Base-by-base conservation (phyloP, 2,329 filamentous ascomycete genomes). In the Tolypocladium nubicola region DNA sequence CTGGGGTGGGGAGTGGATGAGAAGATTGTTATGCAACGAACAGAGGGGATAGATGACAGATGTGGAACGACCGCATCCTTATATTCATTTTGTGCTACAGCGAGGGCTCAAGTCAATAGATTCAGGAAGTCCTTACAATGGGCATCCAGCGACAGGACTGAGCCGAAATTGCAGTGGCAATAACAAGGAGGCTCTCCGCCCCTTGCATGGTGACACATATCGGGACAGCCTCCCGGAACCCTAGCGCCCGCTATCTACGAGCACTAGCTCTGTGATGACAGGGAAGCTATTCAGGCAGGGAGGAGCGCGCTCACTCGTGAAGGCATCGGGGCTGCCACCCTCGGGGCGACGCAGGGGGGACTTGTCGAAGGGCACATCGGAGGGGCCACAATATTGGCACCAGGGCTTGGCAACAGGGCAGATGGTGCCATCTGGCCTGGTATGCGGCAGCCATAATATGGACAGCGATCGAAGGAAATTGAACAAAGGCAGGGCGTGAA, bases 1-100 rank as follows among this genome's bases (percentile, higher is more conserved):
- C 37, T 38, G 11, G 16, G 40, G 14, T 33, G 52, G 3, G 23
- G 6, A 10, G 19, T 37, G 19, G 40, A 23, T 53, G 59, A 55
- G 47, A 53, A 57, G 58, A 26, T 54, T 61, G 62, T 58, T 55
- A 52, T 47, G 21, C 50, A 40, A 41, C 23, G 38, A 45, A 23
- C 13, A 40, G 33, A 45, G 4, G 23, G 33, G 49, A 10, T 16
- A 23, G 4, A 26, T 38, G 49, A 10, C 13, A 23, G 35, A 37
- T 2, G 37, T 39, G 54, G 49, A 26, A 9, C 37, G 38, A 14
- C 45, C 9, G 21, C 45, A 1, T 19, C 41, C 49, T 58, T 61
- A 53, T 61, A 61, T 58, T 40, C 16, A 49, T 40, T 8, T 52
- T 21, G 19, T 9, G 21, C 8, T 39, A 30, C 38, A 21, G 13